Evolutionary conservation across 106 monocot species (phyloP), one percentile per base, ranked within the genome.

Genomic region (Allium fistulosum): DNA sequence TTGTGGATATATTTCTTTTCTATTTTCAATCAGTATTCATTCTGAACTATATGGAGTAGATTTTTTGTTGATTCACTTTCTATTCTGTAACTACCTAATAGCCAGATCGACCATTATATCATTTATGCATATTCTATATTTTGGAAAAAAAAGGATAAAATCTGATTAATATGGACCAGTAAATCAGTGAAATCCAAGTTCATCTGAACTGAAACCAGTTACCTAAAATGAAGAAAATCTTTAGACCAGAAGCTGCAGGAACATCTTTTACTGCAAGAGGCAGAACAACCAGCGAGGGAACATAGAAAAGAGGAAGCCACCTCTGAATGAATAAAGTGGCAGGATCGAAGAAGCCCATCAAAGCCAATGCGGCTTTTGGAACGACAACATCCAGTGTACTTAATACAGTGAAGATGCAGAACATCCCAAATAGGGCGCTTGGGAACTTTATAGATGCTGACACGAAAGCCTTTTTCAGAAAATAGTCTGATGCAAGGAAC

Each of bases 381-480:
- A 60, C 78, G 3, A 72, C 46, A 1, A 45, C 60, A 61, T 97
- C 92, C 59, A 97, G 51, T 55, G 78, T 67, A 57, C 77, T 69
- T 66, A 97, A 68, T 17, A 90, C 78, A 9, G 86, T 77, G 77
- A 92, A 97, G 18, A 90, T 79, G 67, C 97, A 97, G 73, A 97
- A 97, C 97, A 97, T 97, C 50, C 92, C 97, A 48, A 92, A 97
- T 2, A 97, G 80, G 0, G 97, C 84, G 55, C 97, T 97, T 51
- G 97, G 97, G 58, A 97, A 97, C 75, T 87, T 92, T 49, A 97
- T 97, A 2, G 92, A 80, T 5, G 92, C 89, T 14, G 86, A 88
- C 0, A 56, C 75, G 47, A 97, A 97, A 12, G 88, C 86, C 58
- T 65, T 53, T 71, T 87, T 87, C 61, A 97, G 76, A 45, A 87